Percentiles rank a stretch among this genome's conserved stretches.
These are phyloP conservation scores for Colletotrichum musicola DNA, from an alignment of 2,329 filamentous ascomycete species.

Conservation along the genomic window DNA sequence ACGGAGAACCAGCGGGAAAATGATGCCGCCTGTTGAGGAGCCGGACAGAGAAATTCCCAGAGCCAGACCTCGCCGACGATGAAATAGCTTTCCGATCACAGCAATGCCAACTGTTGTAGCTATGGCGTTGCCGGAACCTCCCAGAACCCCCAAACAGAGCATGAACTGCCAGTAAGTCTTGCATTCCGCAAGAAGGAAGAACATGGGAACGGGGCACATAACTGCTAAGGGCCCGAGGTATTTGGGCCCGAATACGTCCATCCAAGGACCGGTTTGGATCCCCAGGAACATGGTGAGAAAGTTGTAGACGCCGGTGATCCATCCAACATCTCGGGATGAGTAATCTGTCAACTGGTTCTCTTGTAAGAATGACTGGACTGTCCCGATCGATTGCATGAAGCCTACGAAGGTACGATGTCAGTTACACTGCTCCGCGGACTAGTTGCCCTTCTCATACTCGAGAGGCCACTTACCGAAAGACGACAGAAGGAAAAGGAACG, in stretches of 20 bases:
- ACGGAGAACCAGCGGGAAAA: constrained; percentile 50
- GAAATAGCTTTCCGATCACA: constrained; percentile 48
- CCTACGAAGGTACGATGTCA: constrained; percentile 44
- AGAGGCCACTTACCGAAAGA: constrained; percentile 21
- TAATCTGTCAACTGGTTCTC: constrained; percentile 57
- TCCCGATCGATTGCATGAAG: constrained; percentile 60
- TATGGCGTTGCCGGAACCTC: constrained; percentile 56
- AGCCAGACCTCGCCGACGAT: constrained; percentile 41
- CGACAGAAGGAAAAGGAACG: constrained; percentile 16
- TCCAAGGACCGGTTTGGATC: constrained; percentile 61
- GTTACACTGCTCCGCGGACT: background rate
- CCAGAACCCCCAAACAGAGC: constrained; percentile 55
- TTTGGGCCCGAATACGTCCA: constrained; percentile 60
- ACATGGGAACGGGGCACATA: constrained; percentile 51
- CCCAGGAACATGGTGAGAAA: constrained; percentile 60
- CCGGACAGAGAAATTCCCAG: constrained; percentile 43
- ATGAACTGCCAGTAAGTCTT: constrained; percentile 62
- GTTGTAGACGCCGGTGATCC: constrained; percentile 61
- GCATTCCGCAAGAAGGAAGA: constrained; percentile 61
- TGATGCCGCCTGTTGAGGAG: constrained; percentile 44
- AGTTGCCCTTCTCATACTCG: background rate
- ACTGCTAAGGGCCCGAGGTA: constrained; percentile 53
- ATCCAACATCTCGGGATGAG: constrained; percentile 58
- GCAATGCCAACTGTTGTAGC: constrained; percentile 51
- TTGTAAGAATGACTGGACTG: constrained; percentile 60